Evolutionary conservation across 2,329 filamentous ascomycete species (phyloP).

Genomic region (Keithomyces neogunnii): DNA sequence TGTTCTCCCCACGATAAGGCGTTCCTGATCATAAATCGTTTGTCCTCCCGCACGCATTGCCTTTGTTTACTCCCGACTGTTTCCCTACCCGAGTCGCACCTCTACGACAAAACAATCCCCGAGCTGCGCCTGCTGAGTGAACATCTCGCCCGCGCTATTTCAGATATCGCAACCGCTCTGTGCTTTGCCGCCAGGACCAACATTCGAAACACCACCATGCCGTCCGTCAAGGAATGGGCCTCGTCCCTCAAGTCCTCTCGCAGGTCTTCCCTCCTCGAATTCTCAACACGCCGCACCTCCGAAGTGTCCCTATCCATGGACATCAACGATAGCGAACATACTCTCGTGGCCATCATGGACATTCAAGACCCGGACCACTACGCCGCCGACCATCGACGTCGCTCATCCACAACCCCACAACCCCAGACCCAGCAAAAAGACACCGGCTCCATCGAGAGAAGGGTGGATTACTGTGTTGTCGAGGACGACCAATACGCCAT

Average conservation of each 20-base stretch:
- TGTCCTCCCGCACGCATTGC: too few species aligned
- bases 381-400: neutral
- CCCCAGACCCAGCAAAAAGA: neutral
- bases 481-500: conserved; percentile 5
- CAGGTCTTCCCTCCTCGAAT: neutral
- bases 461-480: conserved; percentile 9
- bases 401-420: neutral
- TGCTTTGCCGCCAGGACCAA: too few species aligned
- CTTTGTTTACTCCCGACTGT: too few species aligned
- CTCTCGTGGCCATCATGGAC: conserved; percentile 3
- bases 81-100: too few species aligned
- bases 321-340: conserved; percentile 7
- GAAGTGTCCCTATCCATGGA: neutral
- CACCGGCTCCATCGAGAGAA: conserved; percentile 6
- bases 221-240: conserved; percentile 5
- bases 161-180: too few species aligned
- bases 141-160: too few species aligned
- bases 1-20: too few species aligned
- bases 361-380: neutral
- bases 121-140: too few species aligned
- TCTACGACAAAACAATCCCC: too few species aligned
- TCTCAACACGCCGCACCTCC: neutral
- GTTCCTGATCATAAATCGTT: too few species aligned
- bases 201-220: neutral
- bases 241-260: neutral